phyloP scores from a whole-genome alignment of 2,329 filamentous ascomycete species.

The Colletotrichum somersetense region DNA sequence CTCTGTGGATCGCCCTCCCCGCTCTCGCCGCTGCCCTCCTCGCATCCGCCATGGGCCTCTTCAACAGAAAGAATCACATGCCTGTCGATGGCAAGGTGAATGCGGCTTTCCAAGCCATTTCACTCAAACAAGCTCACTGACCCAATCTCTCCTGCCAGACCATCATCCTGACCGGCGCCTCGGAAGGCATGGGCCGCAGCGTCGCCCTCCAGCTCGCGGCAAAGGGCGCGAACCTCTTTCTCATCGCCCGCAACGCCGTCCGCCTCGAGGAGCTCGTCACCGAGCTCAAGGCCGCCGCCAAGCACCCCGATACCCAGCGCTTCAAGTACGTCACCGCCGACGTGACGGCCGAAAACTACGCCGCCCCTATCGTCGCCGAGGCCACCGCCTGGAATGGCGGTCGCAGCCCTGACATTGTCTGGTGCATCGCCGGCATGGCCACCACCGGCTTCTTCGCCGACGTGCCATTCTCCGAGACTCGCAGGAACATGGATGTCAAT shows the following conservation, averaged over 20 bases:
- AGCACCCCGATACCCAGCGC: constrained; percentile 74
- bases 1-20: constrained; percentile 65
- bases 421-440: constrained; percentile 86
- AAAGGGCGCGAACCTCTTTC: constrained; percentile 88
- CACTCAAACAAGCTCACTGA: constrained; percentile 1
- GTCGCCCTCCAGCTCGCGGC: constrained; percentile 79
- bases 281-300: constrained; percentile 75
- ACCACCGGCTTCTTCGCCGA: constrained; percentile 84
- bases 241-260: constrained; percentile 81
- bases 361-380: constrained; percentile 76
- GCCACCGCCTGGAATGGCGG: constrained; percentile 84
- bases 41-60: constrained; percentile 73
- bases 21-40: constrained; percentile 54
- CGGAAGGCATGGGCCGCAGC: constrained; percentile 89
- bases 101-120: constrained; percentile 42
- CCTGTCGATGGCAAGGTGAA: constrained; percentile 84
- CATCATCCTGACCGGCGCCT: constrained; percentile 88
- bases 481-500: constrained; percentile 90
- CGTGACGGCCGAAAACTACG: constrained; percentile 78
- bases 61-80: constrained; percentile 80
- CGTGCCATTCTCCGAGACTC: constrained; percentile 73
- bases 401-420: constrained; percentile 83
- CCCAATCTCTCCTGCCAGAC: constrained; percentile 67
- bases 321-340: constrained; percentile 90
- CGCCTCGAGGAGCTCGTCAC: constrained; percentile 77